Conservation (phyloP, 2,329 filamentous ascomycete genomes). For the Diplodia corticola region DNA sequence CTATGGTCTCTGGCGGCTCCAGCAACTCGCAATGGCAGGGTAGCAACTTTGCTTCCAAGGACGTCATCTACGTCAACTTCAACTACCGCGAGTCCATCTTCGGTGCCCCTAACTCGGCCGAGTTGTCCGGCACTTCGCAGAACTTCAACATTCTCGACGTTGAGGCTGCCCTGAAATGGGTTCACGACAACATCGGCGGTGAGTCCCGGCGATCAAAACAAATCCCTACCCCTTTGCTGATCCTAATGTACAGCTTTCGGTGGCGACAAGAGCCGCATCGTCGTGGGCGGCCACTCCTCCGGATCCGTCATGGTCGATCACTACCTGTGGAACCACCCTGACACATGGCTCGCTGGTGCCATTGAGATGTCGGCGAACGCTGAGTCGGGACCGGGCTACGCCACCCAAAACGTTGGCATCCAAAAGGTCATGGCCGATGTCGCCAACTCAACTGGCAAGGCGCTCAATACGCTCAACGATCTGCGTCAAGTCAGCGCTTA, state of each 20-base stretch:
- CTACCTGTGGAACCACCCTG: slow-evolving; percentile 31
- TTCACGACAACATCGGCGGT: slow-evolving; percentile 42
- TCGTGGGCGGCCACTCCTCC: slow-evolving; percentile 33
- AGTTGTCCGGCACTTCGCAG: slow-evolving; percentile 27
- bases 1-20: slow-evolving; percentile 42
- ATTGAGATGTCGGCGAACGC: slow-evolving; percentile 39
- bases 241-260: slow-evolving; percentile 41
- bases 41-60: slow-evolving; percentile 23
- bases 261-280: slow-evolving; percentile 47
- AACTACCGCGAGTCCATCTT: slow-evolving; percentile 33
- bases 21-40: slow-evolving; percentile 42
- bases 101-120: slow-evolving; percentile 17
- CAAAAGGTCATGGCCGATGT: slow-evolving; percentile 21
- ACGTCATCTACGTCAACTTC: slow-evolving; percentile 35
- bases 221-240: background rate
- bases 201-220: background rate
- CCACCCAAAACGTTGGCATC: slow-evolving; percentile 16
- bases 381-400: slow-evolving; percentile 29
- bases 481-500: slow-evolving; percentile 19
- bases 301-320: slow-evolving; percentile 28
- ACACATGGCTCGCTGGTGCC: slow-evolving; percentile 31
- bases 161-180: slow-evolving; percentile 43
- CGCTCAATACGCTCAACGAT: slow-evolving; percentile 11
- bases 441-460: slow-evolving; percentile 15
- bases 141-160: slow-evolving; percentile 43